These are phyloP conservation scores for Gardenia jasminoides DNA, from an alignment of 257 asterid genomes.

Conservation along the genomic window DNA sequence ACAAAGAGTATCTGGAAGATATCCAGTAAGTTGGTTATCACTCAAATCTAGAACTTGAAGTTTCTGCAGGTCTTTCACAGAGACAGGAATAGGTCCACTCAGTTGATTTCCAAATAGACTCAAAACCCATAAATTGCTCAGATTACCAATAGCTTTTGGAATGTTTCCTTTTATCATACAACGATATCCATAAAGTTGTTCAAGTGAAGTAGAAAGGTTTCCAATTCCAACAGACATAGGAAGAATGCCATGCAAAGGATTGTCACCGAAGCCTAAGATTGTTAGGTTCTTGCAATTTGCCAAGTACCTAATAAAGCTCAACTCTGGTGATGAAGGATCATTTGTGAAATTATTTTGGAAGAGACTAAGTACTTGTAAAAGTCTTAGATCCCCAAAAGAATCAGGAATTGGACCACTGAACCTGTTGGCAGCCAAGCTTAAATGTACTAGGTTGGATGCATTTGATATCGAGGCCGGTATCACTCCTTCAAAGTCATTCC, in stretches of 20 bases:
- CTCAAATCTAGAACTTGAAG: not conserved
- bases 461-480: constrained; percentile 4
- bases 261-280: rapidly evolving
- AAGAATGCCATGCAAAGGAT: constrained; percentile 3
- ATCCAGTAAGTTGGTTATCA: not conserved
- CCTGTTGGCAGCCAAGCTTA: constrained; percentile 8
- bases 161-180: constrained; percentile 1
- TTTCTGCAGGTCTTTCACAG: not conserved
- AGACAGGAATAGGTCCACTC: not conserved
- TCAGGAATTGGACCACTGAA: constrained; percentile 28
- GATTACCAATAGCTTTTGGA: not conserved
- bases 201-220: constrained; percentile 5
- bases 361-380: not conserved
- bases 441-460: not conserved
- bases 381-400: constrained; percentile 12
- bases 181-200: rapidly evolving
- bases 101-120: not conserved
- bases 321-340: not conserved
- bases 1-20: not conserved
- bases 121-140: not conserved
- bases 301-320: constrained; percentile 7
- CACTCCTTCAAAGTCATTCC: constrained; percentile 4
- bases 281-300: not conserved
- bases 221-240: constrained; percentile 7
- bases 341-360: not conserved